Base-by-base conservation (phyloP, 257 asterid genomes). In the Leonotis leonurus region DNA sequence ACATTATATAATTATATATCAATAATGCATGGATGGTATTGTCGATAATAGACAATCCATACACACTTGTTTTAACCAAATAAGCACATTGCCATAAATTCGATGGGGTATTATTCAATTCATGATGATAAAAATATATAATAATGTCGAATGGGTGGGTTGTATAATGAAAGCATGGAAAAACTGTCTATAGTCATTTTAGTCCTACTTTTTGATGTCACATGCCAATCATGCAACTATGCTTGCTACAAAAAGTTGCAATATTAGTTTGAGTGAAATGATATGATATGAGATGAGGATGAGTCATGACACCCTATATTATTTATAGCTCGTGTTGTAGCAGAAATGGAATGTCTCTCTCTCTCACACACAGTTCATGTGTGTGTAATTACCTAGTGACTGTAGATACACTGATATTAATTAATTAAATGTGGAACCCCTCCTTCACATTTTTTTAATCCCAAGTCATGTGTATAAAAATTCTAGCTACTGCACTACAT, bases 201-300 rank as follows among this genome's bases (percentile, higher is more conserved):
- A 32, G n/a, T 9, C 14, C 40, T 32, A 16, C 33, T 45, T 33
- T 14, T 13, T 21, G 61, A 9, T 18, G 41, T 64, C 70, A 64
- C 61, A 50, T 64, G 61, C 43, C 53, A 36, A 64, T 51, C 6
- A 36, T 37, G 53, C 9, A 44, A 29, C 25, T 64, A 44, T 50
- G 37, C 20, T 41, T 29, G 18, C 1, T n/a, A n/a, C n/a, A n/a
- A 26, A 16, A 44, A 17, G 51, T 43, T 13, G 20, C 24, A 6
- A 11, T 24, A 9, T 51, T 32, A 35, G 25, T 26, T 60, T 59
- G 64, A 62, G 21, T 49, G 9, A 20, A 17, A 45, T 17, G 40
- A 46, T 22, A 17, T 29, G 56, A 62, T n/a, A n/a, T n/a, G 60
- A 56, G 24, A 2, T 32, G 37, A n/a, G n/a, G n/a, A n/a, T n/a